These are phyloP conservation scores for Alternaria ethzedia DNA, from an alignment of 2,329 filamentous ascomycete species.

Conservation along the genomic window DNA sequence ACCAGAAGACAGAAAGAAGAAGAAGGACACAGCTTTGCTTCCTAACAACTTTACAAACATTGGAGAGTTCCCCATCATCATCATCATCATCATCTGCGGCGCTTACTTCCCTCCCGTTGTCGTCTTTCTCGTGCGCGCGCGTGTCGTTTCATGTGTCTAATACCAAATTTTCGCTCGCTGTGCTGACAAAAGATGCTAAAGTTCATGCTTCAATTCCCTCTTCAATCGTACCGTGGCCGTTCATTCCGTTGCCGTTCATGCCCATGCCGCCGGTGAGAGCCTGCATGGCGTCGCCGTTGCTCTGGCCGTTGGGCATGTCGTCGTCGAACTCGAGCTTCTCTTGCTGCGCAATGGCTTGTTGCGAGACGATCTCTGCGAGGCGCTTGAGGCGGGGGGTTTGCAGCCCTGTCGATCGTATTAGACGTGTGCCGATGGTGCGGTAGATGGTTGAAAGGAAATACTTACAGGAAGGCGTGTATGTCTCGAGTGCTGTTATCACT, in stretches of 20 bases:
- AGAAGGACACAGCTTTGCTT: not conserved
- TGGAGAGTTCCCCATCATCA: not conserved
- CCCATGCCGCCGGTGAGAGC: conserved; percentile 17
- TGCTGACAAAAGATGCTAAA: conserved; percentile 15
- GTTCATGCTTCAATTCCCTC: conserved; percentile 25
- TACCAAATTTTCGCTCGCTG: conserved; percentile 5
- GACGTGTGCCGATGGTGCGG: conserved; percentile 11
- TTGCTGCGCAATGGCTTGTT: conserved; percentile 94
- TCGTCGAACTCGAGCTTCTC: conserved; percentile 73
- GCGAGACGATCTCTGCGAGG: conserved; percentile 96
- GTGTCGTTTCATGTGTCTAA: conserved; percentile 15
- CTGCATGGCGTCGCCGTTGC: conserved; percentile 30
- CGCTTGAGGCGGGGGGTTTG: conserved; percentile 95
- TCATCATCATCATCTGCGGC: conserved; percentile 1
- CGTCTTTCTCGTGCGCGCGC: not conserved
- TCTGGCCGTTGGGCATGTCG: conserved; percentile 20
- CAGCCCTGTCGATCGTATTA: conserved; percentile 68
- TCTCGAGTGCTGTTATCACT: conserved; percentile 94
- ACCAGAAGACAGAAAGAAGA: not conserved
- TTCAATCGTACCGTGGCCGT: conserved; percentile 25
- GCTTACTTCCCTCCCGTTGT: not conserved
- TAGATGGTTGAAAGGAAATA: conserved; percentile 20
- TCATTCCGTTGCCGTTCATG: conserved; percentile 18
- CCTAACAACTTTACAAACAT: conserved; percentile 7
- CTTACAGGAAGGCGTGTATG: conserved; percentile 96